Conservation (phyloP, 208 protist species). For the Leishmania major region DNA sequence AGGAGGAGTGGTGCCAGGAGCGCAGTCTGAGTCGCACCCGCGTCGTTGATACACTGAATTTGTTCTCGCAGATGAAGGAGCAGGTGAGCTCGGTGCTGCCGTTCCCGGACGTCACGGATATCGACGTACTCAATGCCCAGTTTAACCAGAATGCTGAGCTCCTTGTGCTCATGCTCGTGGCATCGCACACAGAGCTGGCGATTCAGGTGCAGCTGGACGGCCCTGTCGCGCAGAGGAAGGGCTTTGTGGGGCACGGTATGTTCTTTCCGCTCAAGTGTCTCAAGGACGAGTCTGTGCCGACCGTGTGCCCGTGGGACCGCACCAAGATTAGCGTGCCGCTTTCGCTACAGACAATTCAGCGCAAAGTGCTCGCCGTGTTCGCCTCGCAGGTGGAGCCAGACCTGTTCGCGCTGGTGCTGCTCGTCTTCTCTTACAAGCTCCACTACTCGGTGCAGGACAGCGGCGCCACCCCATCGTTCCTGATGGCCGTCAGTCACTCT, state of each 20-base stretch:
- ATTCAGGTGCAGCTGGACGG: conserved; percentile 66
- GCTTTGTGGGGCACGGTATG: conserved; percentile 60
- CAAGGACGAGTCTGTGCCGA: conserved; percentile 63
- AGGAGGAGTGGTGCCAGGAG: conserved; percentile 73
- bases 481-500: conserved; percentile 53
- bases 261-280: conserved; percentile 69
- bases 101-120: conserved; percentile 66
- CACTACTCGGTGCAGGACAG: conserved; percentile 36
- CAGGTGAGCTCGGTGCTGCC: conserved; percentile 63
- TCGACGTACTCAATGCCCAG: conserved; percentile 62
- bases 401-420: conserved; percentile 67
- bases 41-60: conserved; percentile 60
- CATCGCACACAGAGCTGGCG: conserved; percentile 64
- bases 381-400: conserved; percentile 53
- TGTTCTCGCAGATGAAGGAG: conserved; percentile 74
- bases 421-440: conserved; percentile 58
- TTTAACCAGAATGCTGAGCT: conserved; percentile 50
- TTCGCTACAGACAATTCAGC: conserved; percentile 62
- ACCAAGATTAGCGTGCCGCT: conserved; percentile 67
- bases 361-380: conserved; percentile 63
- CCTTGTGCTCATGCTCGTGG: conserved; percentile 53
- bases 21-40: conserved; percentile 68
- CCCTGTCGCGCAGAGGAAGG: conserved; percentile 44
- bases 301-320: conserved; percentile 61
- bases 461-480: conserved; percentile 11